A percentile compares a stretch with the other conserved stretches of the same genome.
These are phyloP conservation scores for Closterium sp. DNA, from an alignment of 139 green algal genomes.

Conservation along the genomic window DNA sequence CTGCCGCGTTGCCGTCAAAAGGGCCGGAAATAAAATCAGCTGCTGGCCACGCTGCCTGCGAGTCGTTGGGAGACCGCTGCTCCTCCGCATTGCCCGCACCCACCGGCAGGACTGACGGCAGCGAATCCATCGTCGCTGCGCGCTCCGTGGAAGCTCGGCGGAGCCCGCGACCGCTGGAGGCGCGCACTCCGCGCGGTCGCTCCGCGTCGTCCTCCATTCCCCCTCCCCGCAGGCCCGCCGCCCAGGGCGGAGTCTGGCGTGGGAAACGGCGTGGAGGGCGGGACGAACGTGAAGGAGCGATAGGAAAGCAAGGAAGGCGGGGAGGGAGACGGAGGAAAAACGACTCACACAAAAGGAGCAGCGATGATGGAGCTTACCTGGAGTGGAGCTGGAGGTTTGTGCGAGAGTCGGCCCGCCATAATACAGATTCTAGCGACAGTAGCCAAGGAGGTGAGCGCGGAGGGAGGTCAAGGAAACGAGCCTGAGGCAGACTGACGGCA, in stretches of 20 bases:
- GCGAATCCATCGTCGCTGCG: background rate
- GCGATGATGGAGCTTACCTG: background rate
- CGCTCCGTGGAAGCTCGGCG: background rate
- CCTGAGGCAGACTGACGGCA: no score
- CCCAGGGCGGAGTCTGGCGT: background rate
- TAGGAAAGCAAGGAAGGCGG: background rate
- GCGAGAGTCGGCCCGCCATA: background rate
- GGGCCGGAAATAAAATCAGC: background rate
- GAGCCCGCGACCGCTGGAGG: background rate
- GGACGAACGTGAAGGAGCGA: background rate
- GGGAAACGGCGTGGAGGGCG: background rate
- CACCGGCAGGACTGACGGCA: background rate
- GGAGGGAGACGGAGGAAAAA: no score
- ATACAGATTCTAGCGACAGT: background rate
- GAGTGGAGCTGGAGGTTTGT: background rate
- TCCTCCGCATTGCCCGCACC: background rate
- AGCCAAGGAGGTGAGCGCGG: background rate
- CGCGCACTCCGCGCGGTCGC: background rate
- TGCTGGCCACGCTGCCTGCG: background rate
- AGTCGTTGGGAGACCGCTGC: background rate
- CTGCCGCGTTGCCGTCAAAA: background rate
- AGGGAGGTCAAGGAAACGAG: no score
- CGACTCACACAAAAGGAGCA: background rate
- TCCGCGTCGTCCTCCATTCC: background rate
- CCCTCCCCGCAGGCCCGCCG: no score